Conservation (phyloP, 192 early-diverging fungal genomes). For the Entomortierella beljakovae region DNA sequence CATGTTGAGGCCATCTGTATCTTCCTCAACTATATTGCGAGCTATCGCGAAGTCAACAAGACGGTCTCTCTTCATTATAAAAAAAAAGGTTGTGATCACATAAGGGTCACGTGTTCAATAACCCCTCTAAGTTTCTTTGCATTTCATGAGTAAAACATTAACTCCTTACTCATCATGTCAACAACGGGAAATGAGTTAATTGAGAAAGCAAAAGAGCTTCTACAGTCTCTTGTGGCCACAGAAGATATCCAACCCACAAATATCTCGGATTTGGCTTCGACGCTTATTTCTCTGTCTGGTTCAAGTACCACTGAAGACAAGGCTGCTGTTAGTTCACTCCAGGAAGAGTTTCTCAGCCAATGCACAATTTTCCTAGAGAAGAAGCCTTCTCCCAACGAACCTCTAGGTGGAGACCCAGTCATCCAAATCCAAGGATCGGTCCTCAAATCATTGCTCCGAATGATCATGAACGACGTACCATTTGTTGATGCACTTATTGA, state of each 20-base stretch:
- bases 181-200: conserved; percentile 5
- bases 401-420: background rate
- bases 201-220: conserved; percentile 16
- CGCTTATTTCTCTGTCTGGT: conserved; percentile 20
- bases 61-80: too few relatives aligned
- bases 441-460: conserved; percentile 37
- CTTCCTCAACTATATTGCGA: too few relatives aligned
- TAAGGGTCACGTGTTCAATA: too few relatives aligned
- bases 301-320: conserved; percentile 10
- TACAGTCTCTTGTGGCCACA: conserved; percentile 1
- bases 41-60: too few relatives aligned
- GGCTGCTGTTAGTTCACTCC: conserved; percentile 4
- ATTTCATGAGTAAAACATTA: background rate
- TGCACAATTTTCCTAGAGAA: conserved; percentile 18
- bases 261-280: conserved; percentile 26
- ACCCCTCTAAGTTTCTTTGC: background rate
- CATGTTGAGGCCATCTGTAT: too few relatives aligned
- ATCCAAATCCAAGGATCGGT: conserved; percentile 16
- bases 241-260: conserved; percentile 16
- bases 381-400: background rate
- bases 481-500: conserved; percentile 28
- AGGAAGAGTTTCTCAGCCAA: conserved; percentile 18
- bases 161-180: conserved; percentile 1
- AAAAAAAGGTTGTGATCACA: too few relatives aligned
- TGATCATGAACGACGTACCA: conserved; percentile 40